Evolutionary conservation across 768 basidiomycete species (phyloP), one percentile per base, ranked within the genome.

Genomic region (Suillus fuscotomentosus): DNA sequence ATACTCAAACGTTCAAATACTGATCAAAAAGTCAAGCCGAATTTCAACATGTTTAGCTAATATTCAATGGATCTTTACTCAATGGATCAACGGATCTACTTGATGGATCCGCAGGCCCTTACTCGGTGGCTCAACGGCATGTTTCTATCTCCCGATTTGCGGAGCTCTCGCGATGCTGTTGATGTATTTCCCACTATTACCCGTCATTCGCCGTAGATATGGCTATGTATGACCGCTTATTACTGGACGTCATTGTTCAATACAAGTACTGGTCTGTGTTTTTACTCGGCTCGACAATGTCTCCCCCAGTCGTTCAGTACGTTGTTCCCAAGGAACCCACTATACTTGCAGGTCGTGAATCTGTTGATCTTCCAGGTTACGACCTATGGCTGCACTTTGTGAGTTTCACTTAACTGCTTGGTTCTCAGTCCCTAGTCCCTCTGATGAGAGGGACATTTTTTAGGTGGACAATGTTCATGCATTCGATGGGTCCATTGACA

Each of bases 301-400:
- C 70, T 27, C 60, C 60, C 51, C 11, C 31, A 54, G 36, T 54
- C 13, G 31, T 61, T 27, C 71, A 59, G 54, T 65, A 48, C 51
- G 61, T 69, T 8, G 68, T 73, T n/a, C 71, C 71, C 15, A 64
- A 69, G 43, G 56, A 61, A 13, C 71, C 71, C 31, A 66, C 67
- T 11, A 24, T 54, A 10, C 68, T 71, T 59, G 64, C 53, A 47
- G 22, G 22, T 42, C 43, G 63, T 7, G 34, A 47, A 20, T 10
- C 34, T 43, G 65, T 73, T 9, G 71, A 65, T 36, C 27, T 72
- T 62, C 69, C 71, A 31, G 72, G 72, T 3, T 63, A 74, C 36
- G 72, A 72, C 15, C 22, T 72, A 48, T 72, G 69, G 69, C 24
- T 67, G 13, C 62, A 59, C 22, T 60, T 42, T 7, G 71, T 74